Percentiles rank a stretch among this genome's conserved stretches.
Conservation (phyloP, 2,329 filamentous ascomycete species). For the Mycosphaerelloides madeirae region DNA sequence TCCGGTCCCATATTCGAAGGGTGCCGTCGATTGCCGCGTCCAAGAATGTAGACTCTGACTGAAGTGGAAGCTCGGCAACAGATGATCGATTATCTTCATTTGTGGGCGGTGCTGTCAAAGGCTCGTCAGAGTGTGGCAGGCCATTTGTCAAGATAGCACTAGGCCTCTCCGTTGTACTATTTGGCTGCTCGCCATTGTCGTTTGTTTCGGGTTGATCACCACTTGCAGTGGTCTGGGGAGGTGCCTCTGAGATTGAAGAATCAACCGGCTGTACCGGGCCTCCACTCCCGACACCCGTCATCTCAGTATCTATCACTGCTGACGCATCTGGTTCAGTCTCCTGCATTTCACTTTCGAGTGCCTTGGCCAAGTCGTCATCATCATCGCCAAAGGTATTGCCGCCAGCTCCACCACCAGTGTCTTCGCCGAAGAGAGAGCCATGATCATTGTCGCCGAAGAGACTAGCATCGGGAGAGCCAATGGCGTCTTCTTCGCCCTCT, state of each 20-base stretch:
- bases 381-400: slow-evolving; percentile 65
- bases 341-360: slow-evolving; percentile 56
- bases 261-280: slow-evolving; percentile 40
- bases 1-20: slow-evolving; percentile 87
- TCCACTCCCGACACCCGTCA: slow-evolving; percentile 40
- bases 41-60: slow-evolving; percentile 75
- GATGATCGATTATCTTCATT: slow-evolving; percentile 28
- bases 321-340: slow-evolving; percentile 32
- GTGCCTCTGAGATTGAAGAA: slow-evolving; percentile 12
- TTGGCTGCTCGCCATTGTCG: background rate
- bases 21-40: slow-evolving; percentile 83
- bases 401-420: slow-evolving; percentile 46
- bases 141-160: slow-evolving; percentile 39
- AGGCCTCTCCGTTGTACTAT: slow-evolving; percentile 3
- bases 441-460: slow-evolving; percentile 74
- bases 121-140: slow-evolving; percentile 49
- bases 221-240: background rate
- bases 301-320: slow-evolving; percentile 35
- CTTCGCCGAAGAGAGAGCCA: slow-evolving; percentile 75
- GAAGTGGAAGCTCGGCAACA: slow-evolving; percentile 38
- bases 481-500: slow-evolving; percentile 52
- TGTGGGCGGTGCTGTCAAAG: slow-evolving; percentile 31
- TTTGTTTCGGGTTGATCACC: background rate
- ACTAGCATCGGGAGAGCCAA: slow-evolving; percentile 67
- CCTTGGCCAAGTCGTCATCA: slow-evolving; percentile 74